These are phyloP conservation scores for Spatholobus suberectus DNA, from an alignment of 306 rosid species.

Conservation along the genomic window DNA sequence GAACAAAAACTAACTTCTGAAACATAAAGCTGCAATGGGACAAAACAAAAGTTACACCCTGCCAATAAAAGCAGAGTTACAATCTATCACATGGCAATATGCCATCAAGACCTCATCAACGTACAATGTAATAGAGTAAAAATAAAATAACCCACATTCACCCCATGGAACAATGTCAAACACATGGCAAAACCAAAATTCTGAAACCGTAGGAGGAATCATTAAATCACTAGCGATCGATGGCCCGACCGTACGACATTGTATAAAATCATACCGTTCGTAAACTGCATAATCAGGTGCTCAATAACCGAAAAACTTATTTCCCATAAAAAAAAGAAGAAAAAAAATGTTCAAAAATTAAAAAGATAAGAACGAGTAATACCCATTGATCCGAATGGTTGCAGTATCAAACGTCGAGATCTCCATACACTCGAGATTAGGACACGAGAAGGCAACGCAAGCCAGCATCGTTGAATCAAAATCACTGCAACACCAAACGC, in stretches of 20 bases:
- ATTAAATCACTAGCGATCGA: not conserved
- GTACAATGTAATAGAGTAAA: not conserved
- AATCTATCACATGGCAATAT: not conserved
- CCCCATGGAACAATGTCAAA: not conserved
- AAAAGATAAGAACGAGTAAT: conserved; percentile 8
- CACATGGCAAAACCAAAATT: not conserved
- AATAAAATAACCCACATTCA: not conserved
- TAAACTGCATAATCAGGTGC: not conserved
- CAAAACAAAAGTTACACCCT: conserved; percentile 12
- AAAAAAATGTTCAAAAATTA: not conserved
- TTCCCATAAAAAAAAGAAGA: not conserved
- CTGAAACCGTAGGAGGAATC: not conserved
- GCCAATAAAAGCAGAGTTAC: not conserved
- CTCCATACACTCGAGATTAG: conserved; percentile 84
- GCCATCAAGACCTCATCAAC: not conserved
- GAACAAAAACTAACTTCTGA: not conserved
- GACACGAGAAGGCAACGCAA: conserved; percentile 94
- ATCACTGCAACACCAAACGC: conserved; percentile 61
- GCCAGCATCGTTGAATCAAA: conserved; percentile 95
- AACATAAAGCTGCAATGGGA: not conserved
- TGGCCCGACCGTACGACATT: not conserved
- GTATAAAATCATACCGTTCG: not conserved
- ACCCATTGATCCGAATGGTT: conserved; percentile 90
- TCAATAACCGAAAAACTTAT: not conserved
- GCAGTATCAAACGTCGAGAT: conserved; percentile 57